Percentiles rank a stretch among this genome's conserved stretches.
phyloP scores from a whole-genome alignment of 371 early-diverging fungal genomes.

The Lichtheimia ramosa region DNA sequence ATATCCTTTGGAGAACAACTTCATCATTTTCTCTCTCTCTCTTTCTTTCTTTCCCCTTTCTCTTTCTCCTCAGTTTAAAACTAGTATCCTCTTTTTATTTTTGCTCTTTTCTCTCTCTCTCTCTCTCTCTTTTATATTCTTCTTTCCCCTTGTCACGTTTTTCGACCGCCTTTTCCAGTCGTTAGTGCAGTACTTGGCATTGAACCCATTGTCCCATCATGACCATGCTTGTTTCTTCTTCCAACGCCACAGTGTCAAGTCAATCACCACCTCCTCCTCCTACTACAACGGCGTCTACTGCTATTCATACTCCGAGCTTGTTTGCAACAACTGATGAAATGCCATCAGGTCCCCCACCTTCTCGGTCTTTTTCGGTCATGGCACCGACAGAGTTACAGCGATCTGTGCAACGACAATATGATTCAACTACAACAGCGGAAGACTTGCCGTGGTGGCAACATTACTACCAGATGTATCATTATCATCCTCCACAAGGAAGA shows the following conservation, averaged over 20 bases:
- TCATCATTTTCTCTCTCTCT: no score
- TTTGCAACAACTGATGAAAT: constrained; percentile 1
- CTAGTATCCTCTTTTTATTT: no score
- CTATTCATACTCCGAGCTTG: constrained; percentile 14
- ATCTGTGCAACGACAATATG: constrained; percentile 26
- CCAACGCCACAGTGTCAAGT: constrained; percentile 3
- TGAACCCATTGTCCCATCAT: constrained; percentile 1
- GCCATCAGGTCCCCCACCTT: constrained; percentile 8
- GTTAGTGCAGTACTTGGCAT: constrained; percentile 2
- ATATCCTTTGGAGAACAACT: no score
- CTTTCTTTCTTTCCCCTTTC: no score
- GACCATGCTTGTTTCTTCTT: constrained; percentile 12
- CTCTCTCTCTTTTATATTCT: no score
- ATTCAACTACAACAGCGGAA: constrained; percentile 17
- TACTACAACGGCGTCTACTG: not conserved
- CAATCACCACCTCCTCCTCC: constrained; percentile 6
- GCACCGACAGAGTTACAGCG: constrained; percentile 16
- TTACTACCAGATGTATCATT: constrained; percentile 43
- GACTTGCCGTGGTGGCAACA: constrained; percentile 46
- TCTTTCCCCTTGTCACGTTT: constrained; percentile 10
- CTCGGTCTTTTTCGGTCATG: constrained; percentile 9
- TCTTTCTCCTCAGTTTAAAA: no score
- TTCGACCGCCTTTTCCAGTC: constrained; percentile 11
- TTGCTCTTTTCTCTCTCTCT: no score
- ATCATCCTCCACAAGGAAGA: constrained; percentile 46